Evolutionary conservation across 1,284 basidiomycete species (phyloP).

Genomic region (Agroathelia rolfsii): DNA sequence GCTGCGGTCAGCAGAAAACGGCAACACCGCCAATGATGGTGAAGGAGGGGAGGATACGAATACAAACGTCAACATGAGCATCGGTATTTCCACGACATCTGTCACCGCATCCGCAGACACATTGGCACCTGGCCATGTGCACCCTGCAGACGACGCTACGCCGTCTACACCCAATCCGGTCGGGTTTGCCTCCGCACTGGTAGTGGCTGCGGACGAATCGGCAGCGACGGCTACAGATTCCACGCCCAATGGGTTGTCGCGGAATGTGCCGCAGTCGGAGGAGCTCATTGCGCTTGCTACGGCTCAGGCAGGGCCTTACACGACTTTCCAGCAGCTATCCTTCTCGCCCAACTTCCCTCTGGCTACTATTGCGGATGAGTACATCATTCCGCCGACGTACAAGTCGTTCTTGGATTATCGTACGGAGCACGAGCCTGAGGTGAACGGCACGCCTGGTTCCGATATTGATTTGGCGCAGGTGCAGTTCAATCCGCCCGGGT

Average conservation of each 20-base stretch:
- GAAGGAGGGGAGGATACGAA: slow-evolving; percentile 41
- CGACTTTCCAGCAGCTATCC: slow-evolving; percentile 78
- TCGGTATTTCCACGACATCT: slow-evolving; percentile 47
- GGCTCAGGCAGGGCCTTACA: slow-evolving; percentile 69
- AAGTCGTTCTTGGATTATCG: slow-evolving; percentile 65
- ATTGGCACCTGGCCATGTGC: slow-evolving; percentile 17
- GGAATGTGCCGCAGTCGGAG: slow-evolving; percentile 46
- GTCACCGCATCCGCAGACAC: slow-evolving; percentile 18
- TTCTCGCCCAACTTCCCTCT: slow-evolving; percentile 79
- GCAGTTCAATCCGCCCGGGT: slow-evolving; percentile 68
- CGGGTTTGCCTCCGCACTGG: too few species aligned
- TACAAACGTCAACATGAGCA: slow-evolving; percentile 50
- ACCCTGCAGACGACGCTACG: slow-evolving; percentile 25
- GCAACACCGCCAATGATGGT: slow-evolving; percentile 34
- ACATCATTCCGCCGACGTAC: slow-evolving; percentile 82
- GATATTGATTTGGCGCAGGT: slow-evolving; percentile 43
- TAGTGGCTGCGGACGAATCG: too few species aligned
- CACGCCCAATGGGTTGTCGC: too few species aligned
- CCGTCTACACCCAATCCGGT: slow-evolving; percentile 12
- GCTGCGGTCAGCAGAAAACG: slow-evolving; percentile 39
- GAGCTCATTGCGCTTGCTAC: slow-evolving; percentile 61
- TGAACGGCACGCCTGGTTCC: slow-evolving; percentile 22
- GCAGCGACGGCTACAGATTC: too few species aligned
- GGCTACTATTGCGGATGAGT: slow-evolving; percentile 78
- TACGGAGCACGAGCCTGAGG: slow-evolving; percentile 46